A percentile compares a stretch with the other conserved stretches of the same genome.
Evolutionary conservation across 495 filamentous ascomycete species (phyloP).

Genomic region (Penicillium robsamsonii): DNA sequence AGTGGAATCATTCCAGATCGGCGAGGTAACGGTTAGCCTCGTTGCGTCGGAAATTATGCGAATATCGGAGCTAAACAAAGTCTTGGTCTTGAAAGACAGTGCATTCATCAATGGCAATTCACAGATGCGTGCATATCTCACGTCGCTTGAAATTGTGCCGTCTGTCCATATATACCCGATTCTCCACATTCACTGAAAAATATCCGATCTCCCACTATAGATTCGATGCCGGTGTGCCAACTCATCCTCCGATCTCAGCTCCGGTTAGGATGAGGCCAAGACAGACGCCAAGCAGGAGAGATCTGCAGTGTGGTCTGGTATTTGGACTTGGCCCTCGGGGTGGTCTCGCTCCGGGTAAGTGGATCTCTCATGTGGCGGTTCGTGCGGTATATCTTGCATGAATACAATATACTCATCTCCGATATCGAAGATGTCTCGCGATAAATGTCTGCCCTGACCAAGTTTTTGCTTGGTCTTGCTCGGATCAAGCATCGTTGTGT

Average conservation of each 20-base stretch:
- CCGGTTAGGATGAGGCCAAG: conserved; percentile 6
- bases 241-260: neutral
- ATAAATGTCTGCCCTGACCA: neutral
- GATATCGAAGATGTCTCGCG: neutral
- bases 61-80: neutral
- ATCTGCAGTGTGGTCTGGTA: neutral
- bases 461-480: neutral
- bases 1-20: neutral
- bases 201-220: neutral
- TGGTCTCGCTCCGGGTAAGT: neutral
- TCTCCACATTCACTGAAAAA: neutral
- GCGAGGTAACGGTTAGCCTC: neutral
- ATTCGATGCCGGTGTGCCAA: neutral
- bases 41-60: neutral
- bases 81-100: neutral
- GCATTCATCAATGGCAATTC: neutral
- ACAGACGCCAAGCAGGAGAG: conserved; percentile 1
- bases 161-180: neutral
- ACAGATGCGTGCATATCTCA: neutral
- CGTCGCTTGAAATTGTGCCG: neutral
- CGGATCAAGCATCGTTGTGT: no score
- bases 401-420: neutral
- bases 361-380: neutral
- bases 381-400: neutral
- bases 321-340: neutral